Percentiles rank a stretch among this genome's conserved stretches.
Conservation (phyloP, 352 stramenopile species). For the Thraustotheca clavata region DNA sequence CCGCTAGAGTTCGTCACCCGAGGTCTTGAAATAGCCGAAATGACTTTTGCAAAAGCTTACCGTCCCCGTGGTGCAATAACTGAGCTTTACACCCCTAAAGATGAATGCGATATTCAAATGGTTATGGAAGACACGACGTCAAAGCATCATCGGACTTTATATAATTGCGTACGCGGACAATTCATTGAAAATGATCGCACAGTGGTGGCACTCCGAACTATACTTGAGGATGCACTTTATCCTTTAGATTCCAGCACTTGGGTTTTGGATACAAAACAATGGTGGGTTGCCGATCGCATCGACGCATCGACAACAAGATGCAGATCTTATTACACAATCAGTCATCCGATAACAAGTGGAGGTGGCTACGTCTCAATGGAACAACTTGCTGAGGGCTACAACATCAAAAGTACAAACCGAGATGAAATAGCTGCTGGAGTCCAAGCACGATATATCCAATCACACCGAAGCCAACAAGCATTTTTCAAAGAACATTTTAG, state of each 20-base stretch:
- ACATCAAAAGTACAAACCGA: not conserved
- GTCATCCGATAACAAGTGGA: not conserved
- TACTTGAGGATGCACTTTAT: not conserved
- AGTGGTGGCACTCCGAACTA: not conserved
- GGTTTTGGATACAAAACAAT: conserved; percentile 5
- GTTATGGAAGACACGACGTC: conserved; percentile 2
- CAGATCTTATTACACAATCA: not conserved
- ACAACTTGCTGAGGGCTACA: not conserved
- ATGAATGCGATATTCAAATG: not conserved
- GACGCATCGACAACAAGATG: not conserved
- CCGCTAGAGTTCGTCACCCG: not conserved
- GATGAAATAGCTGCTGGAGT: not conserved
- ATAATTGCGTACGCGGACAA: not conserved
- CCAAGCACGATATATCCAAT: not conserved
- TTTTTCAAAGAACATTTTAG: not conserved
- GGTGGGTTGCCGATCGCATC: not conserved
- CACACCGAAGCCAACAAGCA: not conserved
- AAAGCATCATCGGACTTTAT: not conserved
- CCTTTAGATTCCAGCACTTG: conserved; percentile 3
- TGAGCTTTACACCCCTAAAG: not conserved
- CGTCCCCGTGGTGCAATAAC: not conserved
- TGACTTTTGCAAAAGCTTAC: not conserved
- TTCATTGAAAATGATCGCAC: conserved; percentile 5
- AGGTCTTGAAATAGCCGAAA: not conserved
- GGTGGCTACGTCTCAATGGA: conserved; percentile 1